Percentiles rank a stretch among this genome's conserved stretches.
Conservation (phyloP, 192 early-diverging fungal species). For the Podochytrium sp. region DNA sequence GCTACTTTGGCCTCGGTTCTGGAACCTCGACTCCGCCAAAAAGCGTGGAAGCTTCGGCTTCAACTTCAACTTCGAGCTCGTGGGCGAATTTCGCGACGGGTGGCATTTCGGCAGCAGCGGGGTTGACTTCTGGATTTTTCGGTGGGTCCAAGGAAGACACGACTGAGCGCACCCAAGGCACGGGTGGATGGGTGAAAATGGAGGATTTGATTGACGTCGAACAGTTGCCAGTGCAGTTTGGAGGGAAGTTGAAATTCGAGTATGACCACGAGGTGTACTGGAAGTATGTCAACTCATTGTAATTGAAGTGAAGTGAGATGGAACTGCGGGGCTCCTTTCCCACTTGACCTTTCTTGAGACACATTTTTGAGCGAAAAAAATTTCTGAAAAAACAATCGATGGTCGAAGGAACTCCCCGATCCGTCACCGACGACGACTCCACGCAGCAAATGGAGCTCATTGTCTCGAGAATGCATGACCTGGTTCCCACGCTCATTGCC, state of each 20-base stretch:
- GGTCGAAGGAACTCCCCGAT: too few relatives aligned
- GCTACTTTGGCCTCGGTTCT: too few relatives aligned
- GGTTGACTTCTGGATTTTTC: too few relatives aligned
- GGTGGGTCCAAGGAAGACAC: constrained; percentile 26
- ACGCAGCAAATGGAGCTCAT: not conserved
- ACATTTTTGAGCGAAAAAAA: too few relatives aligned
- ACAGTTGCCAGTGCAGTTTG: constrained; percentile 71
- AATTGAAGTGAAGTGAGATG: not conserved
- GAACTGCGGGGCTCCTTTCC: too few relatives aligned
- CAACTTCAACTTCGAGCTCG: not conserved
- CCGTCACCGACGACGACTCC: too few relatives aligned
- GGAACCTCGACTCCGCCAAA: constrained; percentile 40
- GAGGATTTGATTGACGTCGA: constrained; percentile 52
- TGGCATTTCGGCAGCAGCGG: too few relatives aligned
- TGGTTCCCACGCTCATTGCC: not conserved
- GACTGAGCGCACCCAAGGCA: constrained; percentile 7
- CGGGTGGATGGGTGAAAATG: constrained; percentile 52
- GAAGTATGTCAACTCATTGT: constrained; percentile 31
- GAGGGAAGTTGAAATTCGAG: constrained; percentile 70
- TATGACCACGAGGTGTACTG: constrained; percentile 75
- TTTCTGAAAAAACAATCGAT: too few relatives aligned
- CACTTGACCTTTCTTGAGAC: too few relatives aligned
- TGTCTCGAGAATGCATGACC: not conserved
- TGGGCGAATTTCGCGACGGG: constrained; percentile 49
- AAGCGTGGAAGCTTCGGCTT: too few relatives aligned